Base-by-base conservation (phyloP, 208 protist species). In the Leishmania arabica region DNA sequence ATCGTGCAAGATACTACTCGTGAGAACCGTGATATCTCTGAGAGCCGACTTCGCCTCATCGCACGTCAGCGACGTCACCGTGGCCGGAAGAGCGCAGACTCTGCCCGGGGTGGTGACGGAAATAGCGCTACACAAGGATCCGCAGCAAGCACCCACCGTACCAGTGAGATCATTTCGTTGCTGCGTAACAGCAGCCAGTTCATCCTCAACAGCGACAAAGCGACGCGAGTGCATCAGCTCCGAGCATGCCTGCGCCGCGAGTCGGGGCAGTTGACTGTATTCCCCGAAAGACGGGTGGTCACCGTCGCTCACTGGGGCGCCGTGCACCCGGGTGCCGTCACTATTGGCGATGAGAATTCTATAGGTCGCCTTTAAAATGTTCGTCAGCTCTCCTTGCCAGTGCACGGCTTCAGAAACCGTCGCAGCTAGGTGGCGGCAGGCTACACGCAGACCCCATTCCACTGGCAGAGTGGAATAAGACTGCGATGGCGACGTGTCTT, bases 111-210 rank as follows among this genome's bases (percentile, higher is more conserved):
- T 40, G 7, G 27, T 56, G 19, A 51, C 49, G 2, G 60, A 34
- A 27, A 45, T 40, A 1, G 45, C 34, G 19, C 72, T 47, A 34
- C 37, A 47, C 11, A 82, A 47, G 0, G 60, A 34, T 19, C 34
- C 42, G 51, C 62, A 78, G 62, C 60, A 62, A 13, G 49, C 34
- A 40, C 8, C 58, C 9, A 82, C 45, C 1, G 24, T 1, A 5
- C 62, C 51, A 2, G 73, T 11, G 3, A 82, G 31, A 56, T 60
- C 79, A n/a, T 72, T 42, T 37, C 79, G 42, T 42, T 82, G 72
- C 1, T 73, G 62, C 51, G 47, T 54, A 17, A 65, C 72, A 19
- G 8, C 7, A 54, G 62, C 34, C 24, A 82, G 31, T 21, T 51
- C 79, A 1, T 42, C 37, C 37, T 73, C 72, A 0, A 24, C 8